Evolutionary conservation across 2,329 filamentous ascomycete species (phyloP), one percentile per base, ranked within the genome.

Genomic region (Periglandula ipomoeae): DNA sequence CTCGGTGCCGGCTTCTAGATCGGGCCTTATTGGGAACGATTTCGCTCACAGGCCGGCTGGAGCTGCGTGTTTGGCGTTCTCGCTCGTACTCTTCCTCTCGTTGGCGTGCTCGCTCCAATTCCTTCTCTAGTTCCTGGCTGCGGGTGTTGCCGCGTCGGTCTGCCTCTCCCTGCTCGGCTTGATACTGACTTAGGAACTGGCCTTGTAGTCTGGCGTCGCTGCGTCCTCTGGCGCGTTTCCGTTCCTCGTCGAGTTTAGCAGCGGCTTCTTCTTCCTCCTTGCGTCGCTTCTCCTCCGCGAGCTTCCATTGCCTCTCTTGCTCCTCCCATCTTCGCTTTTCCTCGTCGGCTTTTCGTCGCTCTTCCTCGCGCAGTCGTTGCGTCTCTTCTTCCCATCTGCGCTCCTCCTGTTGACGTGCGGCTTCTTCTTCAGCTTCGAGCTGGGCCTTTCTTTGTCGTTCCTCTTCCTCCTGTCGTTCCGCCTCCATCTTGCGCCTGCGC

Each of bases 111-210:
- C 77, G 56, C 70, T 85, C 74, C 19, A 81, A 63, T 73, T 87
- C 72, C 68, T 79, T 74, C 67, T 97, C 91, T 5, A 97, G 74
- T 62, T 96, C 84, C 58, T 79, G 79, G 54, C 75, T 78, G 53
- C 74, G 79, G 63, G 91, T 76, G 47, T 73, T 57, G 49, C 23
- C 39, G 13, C 30, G 35, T 17, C 46, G 41, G 17, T 50, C 59
- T 61, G 61, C 50, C 67, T 62, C 57, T 59, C 52, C 73, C 65
- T 61, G 81, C 56, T 88, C 83, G 19, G 84, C 81, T 63, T 88
- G 85, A 62, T 95, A 95, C 61, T 95, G 86, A 60, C 87, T 91
- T 45, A 95, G 75, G 58, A 84, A 90, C 61, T 95, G 89, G 2
- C 89, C 89, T 52, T 83, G 84, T 20, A 95, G 72, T 53, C 83